Base-by-base conservation (phyloP, 2,329 filamentous ascomycete species). In the Fonsecaea pedrosoi region DNA sequence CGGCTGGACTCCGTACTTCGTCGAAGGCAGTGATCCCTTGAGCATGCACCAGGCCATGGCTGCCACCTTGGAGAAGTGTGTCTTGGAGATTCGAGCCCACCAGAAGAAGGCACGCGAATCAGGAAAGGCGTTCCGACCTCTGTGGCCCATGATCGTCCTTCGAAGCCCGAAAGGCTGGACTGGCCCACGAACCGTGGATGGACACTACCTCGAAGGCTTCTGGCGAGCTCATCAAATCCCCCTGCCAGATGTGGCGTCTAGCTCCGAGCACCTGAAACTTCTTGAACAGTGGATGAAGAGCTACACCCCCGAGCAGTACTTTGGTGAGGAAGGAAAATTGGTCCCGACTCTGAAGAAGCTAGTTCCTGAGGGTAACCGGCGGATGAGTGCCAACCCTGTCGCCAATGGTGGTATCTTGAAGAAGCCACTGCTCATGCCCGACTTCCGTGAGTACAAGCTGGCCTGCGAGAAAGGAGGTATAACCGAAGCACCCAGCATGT, bases 41-140 rank as follows among this genome's bases (percentile, higher is more conserved):
- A 86, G 84, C 54, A 93, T 94, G 90, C 90, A 93, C 75, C 90
- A 93, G 77, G 90, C 90, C 64, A 93, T 93, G 90, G 90, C 91
- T 12, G 86, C 86, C 53, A 93, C 91, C 0, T 80, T 94, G 34
- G 90, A 94, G 76, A 84, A 87, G 71, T 92, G 89, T 74, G 86
- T 94, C 18, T 77, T 82, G 15, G 88, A 92, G 74, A 94, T 94
- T 75, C 83, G 81, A 63, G 82, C 84, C 66, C 87, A 86, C 74
- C 90, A 93, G 77, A 90, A 91, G 77, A 79, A 92, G 75, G 89
- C 90, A 25, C 87, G 91, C 54, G 87, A 90, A 2, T 87, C 87
- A 0, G 87, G 88, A 69, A 89, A 90, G 75, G 84, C 89, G 2
- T 87, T 89, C 79, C 85, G 90, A 42, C 90, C 90, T 15, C 84